Percentiles rank a stretch among this genome's conserved stretches.
Evolutionary conservation across 2,329 filamentous ascomycete genomes (phyloP).

Genomic region (Pestalotiopsis sp.): DNA sequence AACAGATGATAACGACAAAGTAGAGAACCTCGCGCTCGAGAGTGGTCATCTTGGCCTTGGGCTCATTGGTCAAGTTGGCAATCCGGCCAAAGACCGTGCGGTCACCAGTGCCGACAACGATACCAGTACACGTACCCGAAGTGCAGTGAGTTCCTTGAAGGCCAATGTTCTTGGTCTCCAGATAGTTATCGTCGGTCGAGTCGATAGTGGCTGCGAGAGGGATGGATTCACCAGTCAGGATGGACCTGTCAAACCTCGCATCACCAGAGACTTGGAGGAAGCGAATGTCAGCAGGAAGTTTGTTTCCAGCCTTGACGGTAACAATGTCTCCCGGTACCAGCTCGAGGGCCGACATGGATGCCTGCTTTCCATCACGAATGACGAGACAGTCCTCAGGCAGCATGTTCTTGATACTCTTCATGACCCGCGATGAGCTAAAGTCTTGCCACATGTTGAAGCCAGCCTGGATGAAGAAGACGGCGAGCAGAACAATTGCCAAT

Average conservation of each 20-base stretch:
- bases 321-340: constrained; percentile 75
- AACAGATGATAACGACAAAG: constrained; percentile 72
- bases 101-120: constrained; percentile 75
- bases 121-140: constrained; percentile 65
- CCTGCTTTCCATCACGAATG: constrained; percentile 59
- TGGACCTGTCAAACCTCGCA: constrained; percentile 72
- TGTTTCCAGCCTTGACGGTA: constrained; percentile 71
- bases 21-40: constrained; percentile 74
- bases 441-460: constrained; percentile 74
- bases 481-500: constrained; percentile 71
- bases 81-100: constrained; percentile 77
- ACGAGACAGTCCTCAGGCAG: constrained; percentile 73
- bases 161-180: constrained; percentile 77
- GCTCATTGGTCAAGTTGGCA: constrained; percentile 71
- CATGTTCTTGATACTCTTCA: constrained; percentile 81
- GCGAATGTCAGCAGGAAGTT: constrained; percentile 73
- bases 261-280: constrained; percentile 71
- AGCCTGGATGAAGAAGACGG: constrained; percentile 72
- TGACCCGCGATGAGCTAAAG: constrained; percentile 76
- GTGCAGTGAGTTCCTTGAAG: constrained; percentile 75
- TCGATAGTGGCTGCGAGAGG: constrained; percentile 45
- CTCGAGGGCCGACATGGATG: constrained; percentile 55
- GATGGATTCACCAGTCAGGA: constrained; percentile 66
- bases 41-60: constrained; percentile 68
- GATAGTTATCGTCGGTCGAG: constrained; percentile 72